Percentiles rank a stretch among this genome's conserved stretches.
Conservation (phyloP, 1,139 yeast species). For the Torulaspora pretoriensis region DNA sequence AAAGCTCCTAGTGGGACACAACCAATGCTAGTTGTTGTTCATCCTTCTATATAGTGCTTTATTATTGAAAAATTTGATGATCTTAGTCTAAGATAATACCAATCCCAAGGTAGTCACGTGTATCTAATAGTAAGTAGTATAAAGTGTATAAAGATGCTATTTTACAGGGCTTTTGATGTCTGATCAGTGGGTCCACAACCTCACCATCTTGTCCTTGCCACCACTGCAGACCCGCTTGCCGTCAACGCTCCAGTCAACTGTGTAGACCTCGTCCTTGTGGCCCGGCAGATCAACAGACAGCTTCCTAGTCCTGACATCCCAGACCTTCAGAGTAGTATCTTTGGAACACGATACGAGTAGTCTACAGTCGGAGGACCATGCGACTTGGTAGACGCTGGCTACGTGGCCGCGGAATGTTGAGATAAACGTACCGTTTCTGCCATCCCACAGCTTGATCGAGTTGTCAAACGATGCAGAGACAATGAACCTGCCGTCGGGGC, state of each 20-base stretch:
- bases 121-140: background rate
- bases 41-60: background rate
- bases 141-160: constrained; percentile 5
- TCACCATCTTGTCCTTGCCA: constrained; percentile 90
- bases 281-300: constrained; percentile 90
- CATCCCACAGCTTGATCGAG: constrained; percentile 94
- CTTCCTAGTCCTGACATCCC: constrained; percentile 89
- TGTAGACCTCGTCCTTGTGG: constrained; percentile 90
- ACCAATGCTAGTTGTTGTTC: background rate
- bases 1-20: background rate
- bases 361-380: constrained; percentile 96
- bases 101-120: constrained; percentile 1
- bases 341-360: constrained; percentile 88
- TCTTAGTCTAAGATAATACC: background rate
- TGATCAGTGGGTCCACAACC: constrained; percentile 78
- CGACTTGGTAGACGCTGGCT: constrained; percentile 96
- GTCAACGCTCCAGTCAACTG: constrained; percentile 98
- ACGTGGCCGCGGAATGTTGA: constrained; percentile 95
- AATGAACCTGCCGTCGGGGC: constrained; percentile 90
- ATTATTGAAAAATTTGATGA: constrained; percentile 1
- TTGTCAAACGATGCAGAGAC: constrained; percentile 96
- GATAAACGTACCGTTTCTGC: constrained; percentile 81
- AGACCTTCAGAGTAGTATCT: constrained; percentile 93
- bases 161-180: background rate
- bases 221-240: constrained; percentile 93